A percentile compares a stretch with the other conserved stretches of the same genome.
These are phyloP conservation scores for Collybia sordida DNA, from an alignment of 768 basidiomycete genomes.

Conservation along the genomic window DNA sequence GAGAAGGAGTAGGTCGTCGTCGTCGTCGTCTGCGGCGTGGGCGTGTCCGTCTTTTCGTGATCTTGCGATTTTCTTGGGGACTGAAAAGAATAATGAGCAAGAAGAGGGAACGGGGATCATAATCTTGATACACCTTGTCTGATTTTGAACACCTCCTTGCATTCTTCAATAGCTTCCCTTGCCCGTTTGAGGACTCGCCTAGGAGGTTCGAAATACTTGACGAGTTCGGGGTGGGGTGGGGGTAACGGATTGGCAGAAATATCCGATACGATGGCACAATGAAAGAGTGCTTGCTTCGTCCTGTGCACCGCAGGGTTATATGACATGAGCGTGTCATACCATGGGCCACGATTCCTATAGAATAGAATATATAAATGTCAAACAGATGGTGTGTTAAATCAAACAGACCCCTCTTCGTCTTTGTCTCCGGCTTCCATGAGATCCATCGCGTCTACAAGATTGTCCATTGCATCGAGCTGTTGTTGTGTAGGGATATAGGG, in stretches of 20 bases:
- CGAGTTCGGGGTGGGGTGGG: constrained; percentile 82
- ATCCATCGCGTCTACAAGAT: constrained; percentile 88
- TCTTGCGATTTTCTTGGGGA: constrained; percentile 61
- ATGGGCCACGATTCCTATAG: constrained; percentile 58
- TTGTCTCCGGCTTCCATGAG: constrained; percentile 75
- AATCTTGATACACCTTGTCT: constrained; percentile 57
- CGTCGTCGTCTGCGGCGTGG: constrained; percentile 63
- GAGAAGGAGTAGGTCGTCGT: constrained; percentile 50
- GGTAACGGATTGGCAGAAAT: constrained; percentile 73
- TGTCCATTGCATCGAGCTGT: constrained; percentile 80
- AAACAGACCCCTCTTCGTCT: constrained; percentile 66
- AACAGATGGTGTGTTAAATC: constrained; percentile 15
- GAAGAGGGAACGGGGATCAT: not conserved
- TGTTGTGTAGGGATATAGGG: constrained; percentile 79
- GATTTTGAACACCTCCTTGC: constrained; percentile 69
- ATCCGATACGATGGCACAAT: constrained; percentile 77
- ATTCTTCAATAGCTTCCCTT: constrained; percentile 52
- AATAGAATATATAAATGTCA: not conserved
- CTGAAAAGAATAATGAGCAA: constrained; percentile 27
- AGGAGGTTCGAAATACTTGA: constrained; percentile 84
- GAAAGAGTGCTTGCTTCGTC: constrained; percentile 91
- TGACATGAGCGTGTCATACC: constrained; percentile 77
- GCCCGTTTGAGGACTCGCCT: constrained; percentile 63
- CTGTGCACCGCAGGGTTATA: constrained; percentile 92
- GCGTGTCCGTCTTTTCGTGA: constrained; percentile 63